Base-by-base conservation (phyloP, 208 protist genomes). In the Trichomonas tenax region DNA sequence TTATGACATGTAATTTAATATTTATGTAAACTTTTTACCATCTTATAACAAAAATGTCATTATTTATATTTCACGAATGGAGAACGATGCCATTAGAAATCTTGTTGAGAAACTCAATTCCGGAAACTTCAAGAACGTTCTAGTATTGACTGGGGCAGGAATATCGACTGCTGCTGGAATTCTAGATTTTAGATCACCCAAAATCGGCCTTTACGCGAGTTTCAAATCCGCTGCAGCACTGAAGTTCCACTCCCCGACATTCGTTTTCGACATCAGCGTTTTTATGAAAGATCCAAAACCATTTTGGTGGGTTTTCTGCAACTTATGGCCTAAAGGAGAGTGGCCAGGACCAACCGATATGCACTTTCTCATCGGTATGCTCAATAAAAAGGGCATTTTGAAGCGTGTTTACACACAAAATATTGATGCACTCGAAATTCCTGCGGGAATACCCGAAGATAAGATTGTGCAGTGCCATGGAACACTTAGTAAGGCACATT, bases 141-240 rank as follows among this genome's bases (percentile, higher is more conserved):
- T 96, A n/a, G 93, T 96, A 4, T 34, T 96, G 11, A 38, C 40
- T 9, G 93, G 93, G 26, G 93, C 93, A 40, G 93, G 93, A 0
- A 96, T 96, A 48, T 96, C 93, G 11, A n/a, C 31, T 46, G 49
- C 49, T 81, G 36, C 93, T 45, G 93, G 93, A 44, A 96, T 96
- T 48, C 93, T 49, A 17, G 93, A 96, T 96, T 96, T 96, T 82
- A 23, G 93, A 44, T 96, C 51, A 31, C 49, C 46, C 0, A 48
- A 45, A 31, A 49, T 82, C 17, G 46, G 93, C 46, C 46, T 96
- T 46, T 96, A 82, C 40, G 93, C 51, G 9, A 81, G n/a, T 10
- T 41, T 96, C 46, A 63, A 81, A 82, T 49, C 31, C 0, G 63
- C 41, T 10, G 1, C 93, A 44, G 0, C 0, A 21, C 15, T 96